Conservation (phyloP, 1,284 basidiomycete species). For the Bondarzewia mesenterica region DNA sequence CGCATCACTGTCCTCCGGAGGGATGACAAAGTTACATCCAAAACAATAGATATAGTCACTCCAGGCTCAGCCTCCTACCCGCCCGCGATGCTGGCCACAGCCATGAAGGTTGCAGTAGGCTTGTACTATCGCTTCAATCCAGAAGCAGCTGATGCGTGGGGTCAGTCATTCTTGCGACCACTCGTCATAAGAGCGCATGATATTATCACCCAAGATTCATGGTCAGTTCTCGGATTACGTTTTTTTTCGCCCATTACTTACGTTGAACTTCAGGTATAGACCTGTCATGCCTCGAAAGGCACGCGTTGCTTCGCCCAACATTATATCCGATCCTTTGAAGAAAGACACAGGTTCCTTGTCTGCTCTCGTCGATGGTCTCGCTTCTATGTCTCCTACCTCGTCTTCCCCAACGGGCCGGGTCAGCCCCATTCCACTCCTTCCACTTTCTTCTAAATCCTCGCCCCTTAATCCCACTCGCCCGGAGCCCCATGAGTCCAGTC, state of each 20-base stretch:
- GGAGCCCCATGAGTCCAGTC: not conserved
- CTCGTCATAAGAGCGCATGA: conserved; percentile 17
- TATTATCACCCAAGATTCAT: conserved; percentile 13
- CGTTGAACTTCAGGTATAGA: not conserved
- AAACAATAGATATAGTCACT: not conserved
- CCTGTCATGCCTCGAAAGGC: not conserved
- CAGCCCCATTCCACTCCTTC: not conserved
- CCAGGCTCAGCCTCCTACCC: conserved; percentile 6
- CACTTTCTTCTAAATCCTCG: not conserved
- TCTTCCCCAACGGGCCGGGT: not conserved
- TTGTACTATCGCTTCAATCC: conserved; percentile 19
- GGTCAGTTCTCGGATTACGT: conserved; percentile 7
- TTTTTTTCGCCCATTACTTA: not conserved
- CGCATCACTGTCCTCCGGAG: not conserved
- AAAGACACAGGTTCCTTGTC: not conserved
- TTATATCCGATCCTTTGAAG: not conserved
- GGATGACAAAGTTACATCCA: not conserved
- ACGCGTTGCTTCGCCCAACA: not conserved
- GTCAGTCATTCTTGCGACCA: conserved; percentile 15
- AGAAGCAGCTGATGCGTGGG: conserved; percentile 19
- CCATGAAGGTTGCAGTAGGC: conserved; percentile 20
- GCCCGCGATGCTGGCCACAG: conserved; percentile 16
- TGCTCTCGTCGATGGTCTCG: not conserved
- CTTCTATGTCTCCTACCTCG: not conserved
- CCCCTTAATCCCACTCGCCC: not conserved